phyloP scores from a whole-genome alignment of 192 early-diverging fungal species.

The Entophlyctis luteolus region DNA sequence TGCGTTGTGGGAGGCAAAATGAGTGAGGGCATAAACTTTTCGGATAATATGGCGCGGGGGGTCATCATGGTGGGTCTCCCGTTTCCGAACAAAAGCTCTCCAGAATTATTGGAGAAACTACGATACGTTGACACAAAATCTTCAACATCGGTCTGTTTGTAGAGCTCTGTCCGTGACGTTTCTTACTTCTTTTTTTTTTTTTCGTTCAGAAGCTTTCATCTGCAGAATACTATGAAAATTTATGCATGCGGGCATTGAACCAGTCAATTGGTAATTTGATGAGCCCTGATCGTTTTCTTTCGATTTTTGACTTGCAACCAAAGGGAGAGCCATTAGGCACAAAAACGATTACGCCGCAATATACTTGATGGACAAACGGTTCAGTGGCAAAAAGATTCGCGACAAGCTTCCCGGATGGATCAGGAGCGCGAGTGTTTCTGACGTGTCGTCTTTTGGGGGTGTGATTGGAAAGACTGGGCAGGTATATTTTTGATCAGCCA shows the following conservation, averaged over 20 bases:
- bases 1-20: slow-evolving; percentile 88
- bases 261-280: slow-evolving; percentile 68
- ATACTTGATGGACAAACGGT: slow-evolving; percentile 75
- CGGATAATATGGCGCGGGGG: slow-evolving; percentile 75
- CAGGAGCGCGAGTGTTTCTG: slow-evolving; percentile 34
- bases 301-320: not conserved
- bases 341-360: slow-evolving; percentile 81
- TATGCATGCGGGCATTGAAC: slow-evolving; percentile 92
- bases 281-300: not conserved
- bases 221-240: slow-evolving; percentile 79
- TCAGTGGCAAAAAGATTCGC: slow-evolving; percentile 41
- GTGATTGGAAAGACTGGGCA: slow-evolving; percentile 16
- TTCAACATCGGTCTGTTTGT: not conserved
- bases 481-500: slow-evolving; percentile 8
- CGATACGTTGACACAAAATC: slow-evolving; percentile 49
- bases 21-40: slow-evolving; percentile 89
- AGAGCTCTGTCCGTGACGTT: not conserved
- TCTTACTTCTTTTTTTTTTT: not conserved
- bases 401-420: slow-evolving; percentile 79
- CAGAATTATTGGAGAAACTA: slow-evolving; percentile 73
- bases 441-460: slow-evolving; percentile 25
- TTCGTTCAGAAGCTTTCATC: slow-evolving; percentile 18
- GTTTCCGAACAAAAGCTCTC: slow-evolving; percentile 72
- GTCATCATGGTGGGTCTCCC: slow-evolving; percentile 89
- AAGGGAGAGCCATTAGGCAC: slow-evolving; percentile 89